Conservation (phyloP, 139 green algal genomes). For the Picochlorum sp. region DNA sequence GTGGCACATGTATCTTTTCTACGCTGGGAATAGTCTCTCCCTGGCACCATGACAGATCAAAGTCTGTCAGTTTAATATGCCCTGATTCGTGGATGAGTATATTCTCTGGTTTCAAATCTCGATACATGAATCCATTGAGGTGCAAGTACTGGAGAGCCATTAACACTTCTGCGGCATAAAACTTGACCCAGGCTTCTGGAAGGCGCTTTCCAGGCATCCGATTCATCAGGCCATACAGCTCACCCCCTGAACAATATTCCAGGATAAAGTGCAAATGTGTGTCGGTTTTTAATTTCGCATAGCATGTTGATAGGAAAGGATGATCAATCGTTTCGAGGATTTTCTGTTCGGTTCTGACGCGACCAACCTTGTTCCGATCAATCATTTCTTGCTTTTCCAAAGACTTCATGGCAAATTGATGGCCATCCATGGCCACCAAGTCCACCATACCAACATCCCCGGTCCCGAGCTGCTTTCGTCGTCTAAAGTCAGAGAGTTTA, state of each 20-base stretch:
- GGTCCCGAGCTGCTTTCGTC: constrained; percentile 79
- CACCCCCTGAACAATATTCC: constrained; percentile 64
- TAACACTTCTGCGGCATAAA: constrained; percentile 91
- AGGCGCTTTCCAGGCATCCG: constrained; percentile 64
- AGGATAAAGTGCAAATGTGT: constrained; percentile 82
- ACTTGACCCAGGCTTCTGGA: constrained; percentile 64
- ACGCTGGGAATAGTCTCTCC: constrained; percentile 36
- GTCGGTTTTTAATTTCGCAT: constrained; percentile 85
- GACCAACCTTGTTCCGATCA: constrained; percentile 59
- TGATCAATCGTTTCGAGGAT: constrained; percentile 89
- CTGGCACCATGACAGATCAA: constrained; percentile 84
- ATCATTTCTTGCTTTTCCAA: constrained; percentile 97
- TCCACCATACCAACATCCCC: constrained; percentile 89
- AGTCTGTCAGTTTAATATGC: constrained; percentile 95
- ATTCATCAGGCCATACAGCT: constrained; percentile 72
- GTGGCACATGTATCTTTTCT: not conserved
- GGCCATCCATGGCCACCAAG: constrained; percentile 69
- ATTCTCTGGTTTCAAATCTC: constrained; percentile 98
- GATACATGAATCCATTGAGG: constrained; percentile 90
- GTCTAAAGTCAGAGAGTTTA: constrained; percentile 73
- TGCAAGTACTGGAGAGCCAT: constrained; percentile 97
- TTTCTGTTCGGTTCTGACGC: constrained; percentile 80
- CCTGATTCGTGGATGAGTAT: constrained; percentile 83
- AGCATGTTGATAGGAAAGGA: constrained; percentile 92
- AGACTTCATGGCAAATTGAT: constrained; percentile 82